Percentiles rank a stretch among this genome's conserved stretches.
These are phyloP conservation scores for Calonectria montana DNA, from an alignment of 2,329 filamentous ascomycete genomes.

Conservation along the genomic window DNA sequence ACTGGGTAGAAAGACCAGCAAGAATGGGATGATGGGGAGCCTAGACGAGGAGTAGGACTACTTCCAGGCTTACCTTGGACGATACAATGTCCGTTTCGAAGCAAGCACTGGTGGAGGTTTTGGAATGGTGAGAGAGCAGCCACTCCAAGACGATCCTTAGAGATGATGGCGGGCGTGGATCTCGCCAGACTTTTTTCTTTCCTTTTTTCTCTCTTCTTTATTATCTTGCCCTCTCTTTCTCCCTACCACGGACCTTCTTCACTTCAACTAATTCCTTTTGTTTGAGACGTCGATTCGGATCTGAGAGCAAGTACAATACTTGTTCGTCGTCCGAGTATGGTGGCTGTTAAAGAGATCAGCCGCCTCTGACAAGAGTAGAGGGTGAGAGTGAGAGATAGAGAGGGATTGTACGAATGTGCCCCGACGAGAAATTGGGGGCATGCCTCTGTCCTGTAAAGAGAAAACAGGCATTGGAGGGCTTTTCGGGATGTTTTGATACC, in stretches of 20 bases:
- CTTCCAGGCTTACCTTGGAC: constrained; percentile 47
- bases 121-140: constrained; percentile 3
- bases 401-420: not conserved
- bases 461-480: not conserved
- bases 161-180: constrained; percentile 6
- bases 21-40: constrained; percentile 64
- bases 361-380: not conserved
- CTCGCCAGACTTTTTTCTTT: not conserved
- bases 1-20: constrained; percentile 76
- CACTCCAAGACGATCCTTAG: constrained; percentile 14
- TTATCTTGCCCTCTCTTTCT: not conserved
- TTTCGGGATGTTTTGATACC: constrained; percentile 40
- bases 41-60: constrained; percentile 65
- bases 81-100: constrained; percentile 39
- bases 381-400: not conserved
- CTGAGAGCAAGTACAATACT: not conserved
- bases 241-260: not conserved
- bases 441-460: not conserved
- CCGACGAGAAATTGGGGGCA: not conserved
- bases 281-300: constrained; percentile 6
- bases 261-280: constrained; percentile 8
- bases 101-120: constrained; percentile 18
- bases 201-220: not conserved
- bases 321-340: not conserved
- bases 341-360: not conserved